Conservation (phyloP, 129 eudicot species). For the Dittrichia graveolens region DNA sequence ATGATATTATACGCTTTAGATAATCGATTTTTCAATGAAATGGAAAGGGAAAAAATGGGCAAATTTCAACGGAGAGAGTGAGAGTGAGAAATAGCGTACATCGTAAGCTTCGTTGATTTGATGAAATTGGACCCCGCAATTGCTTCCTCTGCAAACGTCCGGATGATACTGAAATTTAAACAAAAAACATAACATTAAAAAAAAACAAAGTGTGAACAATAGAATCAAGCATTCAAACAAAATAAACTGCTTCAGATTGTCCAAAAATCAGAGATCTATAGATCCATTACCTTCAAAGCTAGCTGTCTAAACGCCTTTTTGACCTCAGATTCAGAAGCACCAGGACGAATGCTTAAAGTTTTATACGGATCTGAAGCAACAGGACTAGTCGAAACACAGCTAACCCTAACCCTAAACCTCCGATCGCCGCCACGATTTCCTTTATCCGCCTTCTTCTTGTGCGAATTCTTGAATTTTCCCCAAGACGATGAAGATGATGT, state of each 20-base stretch:
- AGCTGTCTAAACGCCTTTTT: constrained; percentile 80
- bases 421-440: constrained; percentile 23
- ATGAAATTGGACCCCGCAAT: constrained; percentile 67
- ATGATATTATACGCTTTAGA: background rate
- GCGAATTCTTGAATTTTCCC: constrained; percentile 28
- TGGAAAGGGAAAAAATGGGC: background rate
- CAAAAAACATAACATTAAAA: too few relatives aligned
- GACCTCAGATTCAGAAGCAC: constrained; percentile 90
- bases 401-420: constrained; percentile 39
- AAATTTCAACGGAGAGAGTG: background rate
- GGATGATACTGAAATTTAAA: constrained; percentile 80
- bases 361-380: constrained; percentile 71
- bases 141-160: constrained; percentile 79
- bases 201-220: constrained; percentile 8
- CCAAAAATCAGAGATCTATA: background rate
- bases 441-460: constrained; percentile 26
- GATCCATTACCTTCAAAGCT: constrained; percentile 69
- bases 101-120: constrained; percentile 86
- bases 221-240: constrained; percentile 4
- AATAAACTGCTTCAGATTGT: background rate
- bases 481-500: constrained; percentile 30
- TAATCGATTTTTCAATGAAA: background rate
- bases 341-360: constrained; percentile 62
- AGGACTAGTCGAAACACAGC: constrained; percentile 42
- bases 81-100: constrained; percentile 39